phyloP scores from a whole-genome alignment of 176 grass and related monocot species.

The Saccharum spontaneum region DNA sequence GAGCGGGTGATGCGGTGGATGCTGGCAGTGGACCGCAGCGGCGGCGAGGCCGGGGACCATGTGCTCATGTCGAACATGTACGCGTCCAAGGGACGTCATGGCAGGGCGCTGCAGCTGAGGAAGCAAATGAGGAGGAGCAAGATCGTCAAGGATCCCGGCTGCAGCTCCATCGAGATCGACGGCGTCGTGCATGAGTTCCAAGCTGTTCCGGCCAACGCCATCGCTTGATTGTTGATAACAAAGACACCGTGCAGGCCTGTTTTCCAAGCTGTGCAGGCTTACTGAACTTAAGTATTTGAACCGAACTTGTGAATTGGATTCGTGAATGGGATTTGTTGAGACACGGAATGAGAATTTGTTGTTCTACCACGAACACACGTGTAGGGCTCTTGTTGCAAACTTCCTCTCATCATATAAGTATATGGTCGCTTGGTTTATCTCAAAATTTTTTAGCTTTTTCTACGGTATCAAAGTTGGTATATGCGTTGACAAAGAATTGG shows the following conservation, averaged over 20 bases:
- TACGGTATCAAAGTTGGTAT: too few relatives aligned
- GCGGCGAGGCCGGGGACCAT: conserved; percentile 42
- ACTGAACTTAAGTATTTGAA: background rate
- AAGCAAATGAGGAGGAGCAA: conserved; percentile 56
- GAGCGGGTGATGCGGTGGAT: conserved; percentile 41
- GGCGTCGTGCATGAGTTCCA: conserved; percentile 77
- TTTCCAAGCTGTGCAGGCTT: background rate
- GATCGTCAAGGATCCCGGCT: conserved; percentile 57
- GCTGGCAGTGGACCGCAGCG: background rate
- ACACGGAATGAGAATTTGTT: background rate
- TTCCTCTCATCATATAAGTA: too few relatives aligned
- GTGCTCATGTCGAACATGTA: conserved; percentile 78
- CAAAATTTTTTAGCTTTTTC: too few relatives aligned
- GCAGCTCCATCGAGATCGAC: conserved; percentile 72
- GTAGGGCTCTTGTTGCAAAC: background rate
- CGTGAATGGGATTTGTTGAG: background rate
- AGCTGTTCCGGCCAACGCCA: conserved; percentile 33
- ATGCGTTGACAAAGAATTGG: too few relatives aligned
- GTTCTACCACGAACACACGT: background rate
- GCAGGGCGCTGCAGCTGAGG: conserved; percentile 37
- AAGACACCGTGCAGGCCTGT: background rate
- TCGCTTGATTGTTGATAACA: background rate
- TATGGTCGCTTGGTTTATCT: too few relatives aligned
- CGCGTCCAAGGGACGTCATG: conserved; percentile 29
- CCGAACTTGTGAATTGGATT: background rate